Conservation (phyloP, 2,329 filamentous ascomycete genomes). For the Venturia effusa region DNA sequence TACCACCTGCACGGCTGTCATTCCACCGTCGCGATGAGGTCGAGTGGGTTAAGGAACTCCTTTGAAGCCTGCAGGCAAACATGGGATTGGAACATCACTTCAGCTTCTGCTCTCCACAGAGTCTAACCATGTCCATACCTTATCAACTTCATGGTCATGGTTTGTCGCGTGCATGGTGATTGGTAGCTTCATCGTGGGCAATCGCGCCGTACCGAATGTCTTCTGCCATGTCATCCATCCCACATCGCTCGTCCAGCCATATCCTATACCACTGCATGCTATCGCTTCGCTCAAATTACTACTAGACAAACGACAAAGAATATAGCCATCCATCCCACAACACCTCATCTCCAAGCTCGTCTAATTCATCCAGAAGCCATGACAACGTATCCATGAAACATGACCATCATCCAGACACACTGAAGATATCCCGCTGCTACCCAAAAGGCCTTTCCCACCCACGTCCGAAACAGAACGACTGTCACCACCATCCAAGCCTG, state of each 20-base stretch:
- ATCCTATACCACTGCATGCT: background rate
- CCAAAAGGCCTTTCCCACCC: background rate
- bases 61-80: too few species aligned
- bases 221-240: background rate
- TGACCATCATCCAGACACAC: background rate
- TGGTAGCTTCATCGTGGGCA: background rate
- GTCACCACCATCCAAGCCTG: background rate
- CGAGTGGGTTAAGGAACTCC: too few species aligned
- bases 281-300: background rate
- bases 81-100: too few species aligned
- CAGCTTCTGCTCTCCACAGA: too few species aligned
- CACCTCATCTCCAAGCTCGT: background rate
- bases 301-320: slow-evolving; percentile 1
- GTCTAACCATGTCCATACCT: too few species aligned
- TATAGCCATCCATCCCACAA: background rate
- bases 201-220: background rate
- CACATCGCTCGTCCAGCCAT: background rate
- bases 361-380: background rate
- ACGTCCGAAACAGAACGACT: background rate
- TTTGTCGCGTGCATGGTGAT: too few species aligned
- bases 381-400: background rate
- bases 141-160: too few species aligned
- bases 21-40: too few species aligned
- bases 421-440: background rate
- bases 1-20: too few species aligned